Evolutionary conservation across 768 basidiomycete species (phyloP).

Genomic region (Udeniomyces megalosporus): DNA sequence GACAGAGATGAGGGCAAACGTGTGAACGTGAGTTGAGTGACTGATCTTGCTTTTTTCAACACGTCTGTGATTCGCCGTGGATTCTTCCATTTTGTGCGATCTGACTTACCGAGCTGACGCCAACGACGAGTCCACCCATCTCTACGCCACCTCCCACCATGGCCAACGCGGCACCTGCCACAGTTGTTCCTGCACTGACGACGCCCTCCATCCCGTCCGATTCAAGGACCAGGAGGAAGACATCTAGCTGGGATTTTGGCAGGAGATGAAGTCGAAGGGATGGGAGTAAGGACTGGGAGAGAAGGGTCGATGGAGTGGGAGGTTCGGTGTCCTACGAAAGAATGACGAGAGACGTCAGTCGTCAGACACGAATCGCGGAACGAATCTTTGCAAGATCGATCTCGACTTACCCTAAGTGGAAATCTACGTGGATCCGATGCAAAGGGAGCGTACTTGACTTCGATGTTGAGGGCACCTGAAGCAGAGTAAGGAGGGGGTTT

Average conservation of each 20-base stretch:
- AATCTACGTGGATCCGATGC: conserved; percentile 60
- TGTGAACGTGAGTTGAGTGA: too few relatives aligned
- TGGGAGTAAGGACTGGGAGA: conserved; percentile 70
- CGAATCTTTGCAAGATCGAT: not conserved
- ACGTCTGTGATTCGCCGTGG: too few relatives aligned
- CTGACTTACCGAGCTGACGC: conserved; percentile 55
- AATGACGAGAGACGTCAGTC: not conserved
- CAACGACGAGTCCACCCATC: conserved; percentile 69
- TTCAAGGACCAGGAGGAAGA: conserved; percentile 78
- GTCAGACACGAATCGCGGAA: not conserved
- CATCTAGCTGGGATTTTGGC: conserved; percentile 79
- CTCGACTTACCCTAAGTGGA: conserved; percentile 64
- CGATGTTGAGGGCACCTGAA: conserved; percentile 74
- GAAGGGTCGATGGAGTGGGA: conserved; percentile 58
- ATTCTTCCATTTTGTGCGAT: too few relatives aligned
- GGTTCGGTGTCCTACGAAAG: conserved; percentile 74
- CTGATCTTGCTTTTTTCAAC: too few relatives aligned
- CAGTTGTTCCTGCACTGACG: conserved; percentile 68
- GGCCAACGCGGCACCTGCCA: conserved; percentile 76
- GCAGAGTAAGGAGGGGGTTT: conserved; percentile 36
- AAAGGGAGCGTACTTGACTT: conserved; percentile 93
- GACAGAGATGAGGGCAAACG: too few relatives aligned
- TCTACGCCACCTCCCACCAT: conserved; percentile 69
- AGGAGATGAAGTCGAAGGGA: conserved; percentile 57
- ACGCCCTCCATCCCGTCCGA: conserved; percentile 82